phyloP scores from a whole-genome alignment of 768 basidiomycete species.

The Chiua virens region DNA sequence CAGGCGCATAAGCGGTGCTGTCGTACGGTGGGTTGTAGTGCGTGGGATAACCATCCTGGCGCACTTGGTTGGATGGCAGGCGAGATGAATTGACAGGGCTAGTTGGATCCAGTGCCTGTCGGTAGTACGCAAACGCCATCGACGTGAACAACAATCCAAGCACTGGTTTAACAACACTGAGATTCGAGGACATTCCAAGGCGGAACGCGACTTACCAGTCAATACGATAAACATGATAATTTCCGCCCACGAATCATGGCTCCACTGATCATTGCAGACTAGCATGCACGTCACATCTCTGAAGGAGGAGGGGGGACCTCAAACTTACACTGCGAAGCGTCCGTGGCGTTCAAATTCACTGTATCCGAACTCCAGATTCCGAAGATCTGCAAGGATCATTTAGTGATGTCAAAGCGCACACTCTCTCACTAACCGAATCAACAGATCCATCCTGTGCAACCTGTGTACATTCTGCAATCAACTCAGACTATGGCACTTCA shows the following conservation, averaged over 20 bases:
- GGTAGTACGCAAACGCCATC: conserved; percentile 69
- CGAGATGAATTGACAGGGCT: conserved; percentile 53
- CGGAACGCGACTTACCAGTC: conserved; percentile 43
- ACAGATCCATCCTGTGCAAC: conserved; percentile 36
- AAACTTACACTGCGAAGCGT: conserved; percentile 50
- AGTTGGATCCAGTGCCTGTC: conserved; percentile 70
- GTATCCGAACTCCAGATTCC: conserved; percentile 55
- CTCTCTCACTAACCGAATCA: conserved; percentile 30
- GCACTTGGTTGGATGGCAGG: conserved; percentile 37
- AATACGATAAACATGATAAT: conserved; percentile 63
- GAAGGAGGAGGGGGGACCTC: background rate
- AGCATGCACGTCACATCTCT: conserved; percentile 12
- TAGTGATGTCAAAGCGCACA: background rate
- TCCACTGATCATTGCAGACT: conserved; percentile 68
- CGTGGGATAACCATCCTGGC: conserved; percentile 41
- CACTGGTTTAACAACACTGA: conserved; percentile 36
- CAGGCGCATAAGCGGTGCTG: conserved; percentile 26
- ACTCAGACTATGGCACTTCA: conserved; percentile 42
- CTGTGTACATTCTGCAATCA: conserved; percentile 55
- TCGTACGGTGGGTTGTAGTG: conserved; percentile 65
- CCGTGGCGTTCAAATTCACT: conserved; percentile 28
- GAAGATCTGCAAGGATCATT: conserved; percentile 35
- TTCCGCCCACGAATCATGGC: conserved; percentile 64
- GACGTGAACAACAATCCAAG: conserved; percentile 61
- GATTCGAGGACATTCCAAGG: background rate